Base-by-base conservation (phyloP, 257 asterid genomes). In the Scutellaria barbata region DNA sequence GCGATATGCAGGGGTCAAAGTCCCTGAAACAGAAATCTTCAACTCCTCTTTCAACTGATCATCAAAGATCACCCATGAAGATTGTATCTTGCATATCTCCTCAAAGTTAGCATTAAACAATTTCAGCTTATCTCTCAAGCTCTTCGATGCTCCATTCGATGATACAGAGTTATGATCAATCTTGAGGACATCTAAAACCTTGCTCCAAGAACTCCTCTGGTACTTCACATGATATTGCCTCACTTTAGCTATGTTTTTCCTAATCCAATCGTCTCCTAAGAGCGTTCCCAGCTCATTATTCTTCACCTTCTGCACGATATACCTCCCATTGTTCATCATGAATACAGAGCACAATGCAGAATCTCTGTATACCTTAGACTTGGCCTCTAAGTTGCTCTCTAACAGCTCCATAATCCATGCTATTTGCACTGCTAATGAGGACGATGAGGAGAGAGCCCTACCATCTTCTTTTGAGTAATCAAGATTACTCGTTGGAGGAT, bases 251-350 rank as follows among this genome's bases (percentile, higher is more conserved):
- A 81, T 52, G 71, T 86, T 89, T 70, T 90, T 90, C 70, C 88
- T 66, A 13, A 87, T 78, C 98, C 98, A 92, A 67, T 90, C 93
- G 39, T 88, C 93, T 2, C 96, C 98, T 33, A 92, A 76, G 1
- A 92, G 81, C 1, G 84, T 12, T 16, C 96, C 96, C 80, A 92
- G 40, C 66, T 90, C 98, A 18, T 76, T 74, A 50, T 82, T 93
- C 33, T 71, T 92, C 78, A 74, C 96, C 81, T 92, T 92, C 82
- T 88, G 95, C 74, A 88, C 87, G 39, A 92, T 90, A 76, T 92
- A 92, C 46, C 93, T 82, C 50, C 82, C 84, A 17, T 92, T 90
- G 74, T 92, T 90, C 95, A 92, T 92, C 95, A 87, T 77, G 81
- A 92, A 92, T n/a, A 92, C 83, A 66, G 87, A 82, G 73, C 88